phyloP scores from a whole-genome alignment of 2,329 filamentous ascomycete genomes.

The Fusarium sp. region DNA sequence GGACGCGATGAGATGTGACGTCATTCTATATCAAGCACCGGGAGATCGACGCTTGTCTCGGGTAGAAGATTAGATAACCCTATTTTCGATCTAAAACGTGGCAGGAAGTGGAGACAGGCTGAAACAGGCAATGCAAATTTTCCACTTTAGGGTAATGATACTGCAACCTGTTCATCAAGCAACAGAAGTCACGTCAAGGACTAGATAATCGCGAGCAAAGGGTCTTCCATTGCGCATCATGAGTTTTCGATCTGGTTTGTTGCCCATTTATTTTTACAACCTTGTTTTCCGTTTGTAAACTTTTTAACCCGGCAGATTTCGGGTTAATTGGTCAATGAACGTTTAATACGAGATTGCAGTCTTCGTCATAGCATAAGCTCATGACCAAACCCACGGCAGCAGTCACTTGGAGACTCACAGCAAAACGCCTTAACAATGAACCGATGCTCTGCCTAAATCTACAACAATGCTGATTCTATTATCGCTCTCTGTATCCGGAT shows the following conservation, averaged over 20 bases:
- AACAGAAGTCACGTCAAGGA: not conserved
- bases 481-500: not conserved
- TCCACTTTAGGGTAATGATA: not conserved
- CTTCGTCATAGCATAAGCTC: no score
- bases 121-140: not conserved
- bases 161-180: accelerated
- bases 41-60: not conserved
- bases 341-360: no score
- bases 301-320: no score
- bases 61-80: not conserved
- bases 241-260: no score
- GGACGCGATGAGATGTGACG: accelerated
- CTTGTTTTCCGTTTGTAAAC: no score
- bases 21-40: accelerated
- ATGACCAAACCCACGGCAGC: no score
- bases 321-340: no score
- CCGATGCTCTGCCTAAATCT: accelerated
- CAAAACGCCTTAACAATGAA: accelerated
- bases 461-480: not conserved
- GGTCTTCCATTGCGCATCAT: no score
- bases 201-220: not conserved
- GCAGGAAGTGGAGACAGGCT: not conserved
- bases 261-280: no score
- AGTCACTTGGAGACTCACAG: no score
- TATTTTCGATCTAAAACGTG: not conserved